Percentiles rank a stretch among this genome's conserved stretches.
These are phyloP conservation scores for Aspergillus sclerotiicarbonarius DNA, from an alignment of 495 filamentous ascomycete genomes.

Conservation along the genomic window DNA sequence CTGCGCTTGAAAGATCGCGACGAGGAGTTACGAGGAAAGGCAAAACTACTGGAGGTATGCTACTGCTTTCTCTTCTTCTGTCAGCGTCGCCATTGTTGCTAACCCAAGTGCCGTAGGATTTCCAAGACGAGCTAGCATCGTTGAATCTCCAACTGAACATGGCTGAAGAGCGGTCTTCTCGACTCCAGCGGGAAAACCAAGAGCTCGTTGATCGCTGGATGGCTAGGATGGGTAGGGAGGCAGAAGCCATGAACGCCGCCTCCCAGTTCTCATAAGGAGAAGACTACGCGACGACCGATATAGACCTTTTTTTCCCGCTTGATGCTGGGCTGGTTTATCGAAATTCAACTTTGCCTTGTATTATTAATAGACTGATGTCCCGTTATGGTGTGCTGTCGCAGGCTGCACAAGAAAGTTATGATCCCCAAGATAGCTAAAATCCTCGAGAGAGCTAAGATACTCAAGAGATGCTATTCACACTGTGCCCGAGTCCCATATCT, in stretches of 20 bases:
- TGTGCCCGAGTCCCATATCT: not conserved
- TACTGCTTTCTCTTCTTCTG: constrained; percentile 4
- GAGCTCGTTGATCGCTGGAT: constrained; percentile 90
- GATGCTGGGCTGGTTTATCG: not conserved
- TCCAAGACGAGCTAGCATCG: constrained; percentile 87
- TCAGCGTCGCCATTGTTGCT: not conserved
- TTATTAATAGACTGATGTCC: not conserved
- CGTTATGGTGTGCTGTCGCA: not conserved
- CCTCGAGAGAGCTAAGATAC: too few relatives aligned
- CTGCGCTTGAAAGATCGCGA: constrained; percentile 73
- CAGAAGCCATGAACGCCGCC: constrained; percentile 78
- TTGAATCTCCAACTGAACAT: constrained; percentile 86
- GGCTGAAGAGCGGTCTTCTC: constrained; percentile 66
- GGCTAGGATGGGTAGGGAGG: constrained; percentile 78
- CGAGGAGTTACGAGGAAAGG: constrained; percentile 81
- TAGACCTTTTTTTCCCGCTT: too few relatives aligned
- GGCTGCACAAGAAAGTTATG: not conserved
- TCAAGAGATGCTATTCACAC: constrained; percentile 1
- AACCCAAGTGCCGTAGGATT: constrained; percentile 51
- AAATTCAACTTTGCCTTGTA: not conserved
- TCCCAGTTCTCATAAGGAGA: constrained; percentile 41
- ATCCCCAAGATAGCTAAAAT: constrained; percentile 9
- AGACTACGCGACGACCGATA: not conserved
- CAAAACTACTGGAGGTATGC: constrained; percentile 70
- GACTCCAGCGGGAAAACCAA: constrained; percentile 77